These are phyloP conservation scores for Laetiporus sulphureus DNA, from an alignment of 1,284 basidiomycete species.

Conservation along the genomic window DNA sequence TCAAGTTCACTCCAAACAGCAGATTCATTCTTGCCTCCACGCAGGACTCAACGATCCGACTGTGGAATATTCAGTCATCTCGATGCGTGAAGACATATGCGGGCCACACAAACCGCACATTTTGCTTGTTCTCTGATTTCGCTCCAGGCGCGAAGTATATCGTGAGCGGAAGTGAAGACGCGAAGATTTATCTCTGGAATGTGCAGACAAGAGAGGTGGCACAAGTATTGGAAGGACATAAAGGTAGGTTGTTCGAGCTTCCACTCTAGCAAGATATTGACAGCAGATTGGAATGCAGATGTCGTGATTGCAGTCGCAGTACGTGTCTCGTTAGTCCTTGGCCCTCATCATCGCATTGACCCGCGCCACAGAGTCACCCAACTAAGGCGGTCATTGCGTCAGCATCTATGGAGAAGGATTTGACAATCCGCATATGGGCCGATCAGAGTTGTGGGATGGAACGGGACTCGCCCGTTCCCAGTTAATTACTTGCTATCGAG, in stretches of 20 bases:
- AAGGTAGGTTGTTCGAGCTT: conserved; percentile 44
- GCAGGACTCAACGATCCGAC: conserved; percentile 86
- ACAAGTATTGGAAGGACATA: conserved; percentile 73
- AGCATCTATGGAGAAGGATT: conserved; percentile 79
- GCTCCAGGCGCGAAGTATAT: conserved; percentile 56
- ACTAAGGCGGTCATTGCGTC: conserved; percentile 69
- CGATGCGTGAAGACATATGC: conserved; percentile 91
- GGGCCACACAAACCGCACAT: conserved; percentile 79
- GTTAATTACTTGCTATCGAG: no score
- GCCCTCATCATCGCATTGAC: neutral
- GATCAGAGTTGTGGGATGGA: conserved; percentile 31
- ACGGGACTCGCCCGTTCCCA: no score
- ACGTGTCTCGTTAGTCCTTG: conserved; percentile 23
- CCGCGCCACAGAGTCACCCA: conserved; percentile 57
- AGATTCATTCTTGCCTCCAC: conserved; percentile 85
- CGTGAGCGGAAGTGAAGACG: conserved; percentile 87
- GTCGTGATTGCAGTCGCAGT: conserved; percentile 71
- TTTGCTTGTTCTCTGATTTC: conserved; percentile 64
- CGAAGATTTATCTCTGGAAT: conserved; percentile 87
- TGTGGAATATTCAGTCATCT: conserved; percentile 93
- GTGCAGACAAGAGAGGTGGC: conserved; percentile 77
- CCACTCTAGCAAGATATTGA: neutral
- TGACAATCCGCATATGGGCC: conserved; percentile 75
- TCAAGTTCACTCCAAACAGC: conserved; percentile 88
- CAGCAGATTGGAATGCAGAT: conserved; percentile 39